These are phyloP conservation scores for Penicillium sp. DNA, from an alignment of 2,329 filamentous ascomycete species.

Conservation along the genomic window DNA sequence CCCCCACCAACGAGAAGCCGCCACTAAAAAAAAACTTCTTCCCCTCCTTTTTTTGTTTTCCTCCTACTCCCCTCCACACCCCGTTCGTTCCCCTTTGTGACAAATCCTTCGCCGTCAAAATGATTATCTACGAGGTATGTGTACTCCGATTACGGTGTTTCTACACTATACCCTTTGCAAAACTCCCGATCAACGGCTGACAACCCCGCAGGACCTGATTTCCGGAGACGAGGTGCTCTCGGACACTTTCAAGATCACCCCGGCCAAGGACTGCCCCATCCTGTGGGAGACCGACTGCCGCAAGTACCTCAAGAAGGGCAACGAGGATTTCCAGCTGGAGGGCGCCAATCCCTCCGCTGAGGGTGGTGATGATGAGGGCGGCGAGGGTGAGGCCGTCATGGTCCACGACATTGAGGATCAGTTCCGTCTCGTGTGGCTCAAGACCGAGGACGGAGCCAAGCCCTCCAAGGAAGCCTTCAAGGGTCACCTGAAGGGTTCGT, in stretches of 20 bases:
- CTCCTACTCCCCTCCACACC: constrained; percentile 12
- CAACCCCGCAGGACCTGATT: constrained; percentile 65
- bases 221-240: constrained; percentile 94
- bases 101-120: constrained; percentile 47
- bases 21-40: constrained; percentile 23
- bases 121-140: constrained; percentile 67
- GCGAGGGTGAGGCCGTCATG: constrained; percentile 59
- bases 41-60: constrained; percentile 29
- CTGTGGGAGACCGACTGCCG: constrained; percentile 88
- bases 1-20: constrained; percentile 26
- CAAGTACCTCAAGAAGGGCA: constrained; percentile 72
- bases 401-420: constrained; percentile 93
- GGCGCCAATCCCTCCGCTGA: constrained; percentile 97
- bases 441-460: constrained; percentile 40
- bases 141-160: background rate
- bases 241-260: constrained; percentile 71
- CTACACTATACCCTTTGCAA: background rate
- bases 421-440: constrained; percentile 71
- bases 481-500: constrained; percentile 73
- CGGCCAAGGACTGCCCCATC: constrained; percentile 62
- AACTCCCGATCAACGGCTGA: constrained; percentile 3
- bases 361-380: constrained; percentile 60
- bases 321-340: constrained; percentile 56
- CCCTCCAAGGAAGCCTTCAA: constrained; percentile 79
- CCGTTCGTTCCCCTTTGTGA: constrained; percentile 24